phyloP scores from a whole-genome alignment of 2,329 filamentous ascomycete species.

The Chrysoporthe puriensis region DNA sequence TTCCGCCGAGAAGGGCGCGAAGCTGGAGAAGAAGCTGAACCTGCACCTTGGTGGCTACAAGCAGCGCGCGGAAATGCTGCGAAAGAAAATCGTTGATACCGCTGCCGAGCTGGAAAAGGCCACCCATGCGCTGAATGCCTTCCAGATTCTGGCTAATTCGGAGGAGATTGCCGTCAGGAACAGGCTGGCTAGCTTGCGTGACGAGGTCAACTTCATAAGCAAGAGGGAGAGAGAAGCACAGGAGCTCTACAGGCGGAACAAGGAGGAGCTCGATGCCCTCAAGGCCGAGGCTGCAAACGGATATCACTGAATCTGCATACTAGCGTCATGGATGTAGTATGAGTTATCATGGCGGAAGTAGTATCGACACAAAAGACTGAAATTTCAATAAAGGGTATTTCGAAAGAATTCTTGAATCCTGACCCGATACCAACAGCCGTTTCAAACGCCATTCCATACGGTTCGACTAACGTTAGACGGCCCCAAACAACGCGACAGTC shows the following conservation, averaged over 20 bases:
- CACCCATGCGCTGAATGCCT: constrained; percentile 70
- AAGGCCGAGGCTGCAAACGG: constrained; percentile 42
- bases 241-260: constrained; percentile 76
- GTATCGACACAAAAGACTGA: background rate
- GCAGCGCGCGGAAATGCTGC: constrained; percentile 78
- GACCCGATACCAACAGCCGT: background rate
- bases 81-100: constrained; percentile 78
- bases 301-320: constrained; percentile 39
- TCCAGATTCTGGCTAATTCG: constrained; percentile 74
- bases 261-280: constrained; percentile 75
- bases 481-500: background rate
- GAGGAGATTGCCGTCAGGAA: constrained; percentile 77
- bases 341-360: background rate
- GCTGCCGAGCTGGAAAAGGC: constrained; percentile 75
- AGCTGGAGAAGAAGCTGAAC: constrained; percentile 90
- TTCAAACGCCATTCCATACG: background rate
- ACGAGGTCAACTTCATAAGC: constrained; percentile 82
- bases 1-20: constrained; percentile 79
- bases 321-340: background rate
- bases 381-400: background rate
- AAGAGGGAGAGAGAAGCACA: constrained; percentile 88
- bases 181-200: constrained; percentile 73
- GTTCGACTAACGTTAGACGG: background rate
- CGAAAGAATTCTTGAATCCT: background rate
- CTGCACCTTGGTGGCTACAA: constrained; percentile 90